Evolutionary conservation across 2,329 filamentous ascomycete species (phyloP).

Genomic region (Orbilia brochopaga): DNA sequence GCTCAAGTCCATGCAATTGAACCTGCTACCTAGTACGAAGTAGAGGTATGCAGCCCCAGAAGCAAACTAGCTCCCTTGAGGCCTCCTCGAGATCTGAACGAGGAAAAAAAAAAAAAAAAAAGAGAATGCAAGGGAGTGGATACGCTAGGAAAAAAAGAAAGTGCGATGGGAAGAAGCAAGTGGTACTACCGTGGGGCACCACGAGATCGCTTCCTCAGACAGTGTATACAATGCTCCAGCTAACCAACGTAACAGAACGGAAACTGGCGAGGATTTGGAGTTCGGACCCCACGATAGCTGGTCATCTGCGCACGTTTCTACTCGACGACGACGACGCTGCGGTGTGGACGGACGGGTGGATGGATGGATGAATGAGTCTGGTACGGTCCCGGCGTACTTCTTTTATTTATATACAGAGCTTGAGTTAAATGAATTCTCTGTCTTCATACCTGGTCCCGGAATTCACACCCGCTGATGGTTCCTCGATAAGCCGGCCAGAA

Average conservation of each 20-base stretch:
- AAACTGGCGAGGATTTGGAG: constrained; percentile 18
- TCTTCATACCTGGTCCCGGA: constrained; percentile 10
- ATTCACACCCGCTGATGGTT: constrained; percentile 29
- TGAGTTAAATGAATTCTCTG: constrained; percentile 4
- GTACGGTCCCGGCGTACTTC: neutral
- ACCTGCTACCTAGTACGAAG: neutral
- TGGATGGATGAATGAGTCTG: neutral
- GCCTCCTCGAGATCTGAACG: constrained; percentile 3
- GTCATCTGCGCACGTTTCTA: constrained; percentile 26
- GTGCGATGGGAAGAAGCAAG: constrained; percentile 13
- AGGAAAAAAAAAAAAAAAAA: neutral
- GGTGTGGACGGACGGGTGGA: neutral
- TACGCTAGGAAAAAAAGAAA: neutral
- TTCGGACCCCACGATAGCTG: constrained; percentile 38
- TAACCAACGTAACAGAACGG: constrained; percentile 30
- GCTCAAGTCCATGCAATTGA: constrained; percentile 3
- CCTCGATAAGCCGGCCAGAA: constrained; percentile 46
- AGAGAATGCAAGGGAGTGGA: neutral
- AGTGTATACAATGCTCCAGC: constrained; percentile 23
- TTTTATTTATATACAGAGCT: constrained; percentile 32
- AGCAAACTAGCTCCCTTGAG: constrained; percentile 3
- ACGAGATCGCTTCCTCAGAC: constrained; percentile 25
- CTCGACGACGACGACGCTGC: constrained; percentile 4
- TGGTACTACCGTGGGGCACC: constrained; percentile 19
- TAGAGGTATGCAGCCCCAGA: constrained; percentile 1